Evolutionary conservation across 140 eudicot genomes (phyloP).

Genomic region (Ambrosia hybrid): DNA sequence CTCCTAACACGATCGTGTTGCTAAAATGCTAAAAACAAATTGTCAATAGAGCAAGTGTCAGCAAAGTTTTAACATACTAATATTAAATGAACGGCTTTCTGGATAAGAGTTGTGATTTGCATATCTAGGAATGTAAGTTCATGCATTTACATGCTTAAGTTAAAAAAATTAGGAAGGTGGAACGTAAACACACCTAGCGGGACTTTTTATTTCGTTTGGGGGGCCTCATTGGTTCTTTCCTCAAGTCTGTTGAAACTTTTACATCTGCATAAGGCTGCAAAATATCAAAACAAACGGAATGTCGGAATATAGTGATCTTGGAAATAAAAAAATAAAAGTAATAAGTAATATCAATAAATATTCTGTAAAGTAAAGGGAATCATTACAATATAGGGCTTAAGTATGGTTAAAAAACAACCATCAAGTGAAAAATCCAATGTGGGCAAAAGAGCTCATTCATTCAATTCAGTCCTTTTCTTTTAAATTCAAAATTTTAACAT

Average conservation of each 20-base stretch:
- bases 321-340: background rate
- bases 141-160: too few relatives aligned
- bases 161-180: too few relatives aligned
- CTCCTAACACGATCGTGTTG: constrained; percentile 13
- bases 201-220: constrained; percentile 59
- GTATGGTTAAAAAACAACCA: background rate
- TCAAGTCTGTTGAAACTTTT: constrained; percentile 55
- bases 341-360: background rate
- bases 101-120: too few relatives aligned
- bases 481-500: background rate
- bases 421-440: constrained; percentile 5
- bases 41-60: constrained; percentile 12
- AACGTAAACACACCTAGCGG: constrained; percentile 42
- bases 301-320: background rate
- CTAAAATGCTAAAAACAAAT: constrained; percentile 17
- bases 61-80: constrained; percentile 15
- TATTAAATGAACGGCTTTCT: too few relatives aligned
- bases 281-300: constrained; percentile 7
- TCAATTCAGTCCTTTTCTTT: background rate
- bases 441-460: background rate
- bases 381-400: background rate
- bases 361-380: background rate
- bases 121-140: too few relatives aligned
- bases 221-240: constrained; percentile 64
- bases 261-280: constrained; percentile 55